Conservation (phyloP, 208 protist species). For the Acanthamoeba comandoni region DNA sequence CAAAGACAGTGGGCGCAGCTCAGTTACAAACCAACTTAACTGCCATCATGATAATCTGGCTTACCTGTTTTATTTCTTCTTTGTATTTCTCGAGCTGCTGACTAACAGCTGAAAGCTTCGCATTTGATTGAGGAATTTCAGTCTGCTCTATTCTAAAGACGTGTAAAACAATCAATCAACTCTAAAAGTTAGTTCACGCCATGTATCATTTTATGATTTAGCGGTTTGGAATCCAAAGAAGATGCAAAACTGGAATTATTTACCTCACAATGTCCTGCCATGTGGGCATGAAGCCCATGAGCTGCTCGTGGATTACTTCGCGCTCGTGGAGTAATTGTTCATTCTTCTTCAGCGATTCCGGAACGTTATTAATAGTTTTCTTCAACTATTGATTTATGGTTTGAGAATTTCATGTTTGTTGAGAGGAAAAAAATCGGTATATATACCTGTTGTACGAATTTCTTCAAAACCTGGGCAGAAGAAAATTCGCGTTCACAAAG, state of each 20-base stretch:
- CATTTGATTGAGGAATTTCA: neutral
- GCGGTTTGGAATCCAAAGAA: too few relatives aligned
- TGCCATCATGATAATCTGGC: neutral
- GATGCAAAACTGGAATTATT: too few relatives aligned
- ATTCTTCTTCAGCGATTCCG: neutral
- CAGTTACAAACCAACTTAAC: neutral
- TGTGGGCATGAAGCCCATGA: constrained; percentile 11
- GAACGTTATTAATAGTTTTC: constrained; percentile 54
- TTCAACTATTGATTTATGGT: constrained; percentile 20
- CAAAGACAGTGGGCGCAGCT: neutral
- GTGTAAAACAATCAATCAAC: too few relatives aligned
- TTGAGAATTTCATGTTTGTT: neutral
- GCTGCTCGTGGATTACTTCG: neutral
- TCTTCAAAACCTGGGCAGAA: neutral
- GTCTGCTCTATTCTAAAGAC: too few relatives aligned
- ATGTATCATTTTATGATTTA: too few relatives aligned
- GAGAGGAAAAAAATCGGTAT: constrained; percentile 18
- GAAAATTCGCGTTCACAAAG: constrained; percentile 77
- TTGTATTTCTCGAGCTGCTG: neutral
- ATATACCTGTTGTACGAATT: constrained; percentile 51
- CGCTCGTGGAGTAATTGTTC: neutral
- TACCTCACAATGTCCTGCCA: constrained; percentile 22
- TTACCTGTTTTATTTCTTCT: neutral
- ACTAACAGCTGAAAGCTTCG: neutral
- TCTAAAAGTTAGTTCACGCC: too few relatives aligned